Evolutionary conservation across 108 stramenopile genomes (phyloP), one percentile per base, ranked within the genome.

Genomic region (Cyclotella choctawhatcheeana): DNA sequence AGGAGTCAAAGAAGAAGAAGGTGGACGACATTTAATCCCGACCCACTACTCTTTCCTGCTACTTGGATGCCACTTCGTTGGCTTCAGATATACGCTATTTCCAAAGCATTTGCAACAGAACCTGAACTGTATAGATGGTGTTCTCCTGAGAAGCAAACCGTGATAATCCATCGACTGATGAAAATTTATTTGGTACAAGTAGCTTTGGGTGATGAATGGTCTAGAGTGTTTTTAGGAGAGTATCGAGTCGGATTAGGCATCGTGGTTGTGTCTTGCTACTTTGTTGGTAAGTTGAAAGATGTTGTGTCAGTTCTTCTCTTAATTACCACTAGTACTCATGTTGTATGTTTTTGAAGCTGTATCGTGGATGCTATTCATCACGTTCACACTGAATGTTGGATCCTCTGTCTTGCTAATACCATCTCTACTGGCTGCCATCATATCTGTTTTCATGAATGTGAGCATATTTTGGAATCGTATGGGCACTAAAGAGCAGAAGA

Each of bases 171-270:
- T 20, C 48, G 52, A 24, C 55, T 89, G 33, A 87, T 89, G 89
- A 82, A 81, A 37, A 65, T 74, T 29, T 85, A 82, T 32, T 47
- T 91, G 48, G 52, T 87, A 29, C 86, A 89, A 53, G 30, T 82
- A 30, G 74, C 85, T 7, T 74, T 91, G 53, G 72, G 86, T 5
- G 87, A 89, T 53, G 93, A 93, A 68, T 93, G 93, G 93, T 76
- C 85, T 35, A 84, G 93, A 24, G 84, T 91, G 31, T 85, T 88
- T 65, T 63, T 93, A 40, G 71, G 74, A 30, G 93, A 93, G 69
- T 74, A 71, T 45, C 85, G 89, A 8, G 82, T 91, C 21, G 88
- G 83, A 43, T 72, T 93, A 53, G 93, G 90, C 18, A 82, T 85
- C 55, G 62, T 73, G 8, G 79, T 82, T 16, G 61, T 77, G 3